These are phyloP conservation scores for Graphiopsis chlorocephala DNA, from an alignment of 2,329 filamentous ascomycete genomes.

Conservation along the genomic window DNA sequence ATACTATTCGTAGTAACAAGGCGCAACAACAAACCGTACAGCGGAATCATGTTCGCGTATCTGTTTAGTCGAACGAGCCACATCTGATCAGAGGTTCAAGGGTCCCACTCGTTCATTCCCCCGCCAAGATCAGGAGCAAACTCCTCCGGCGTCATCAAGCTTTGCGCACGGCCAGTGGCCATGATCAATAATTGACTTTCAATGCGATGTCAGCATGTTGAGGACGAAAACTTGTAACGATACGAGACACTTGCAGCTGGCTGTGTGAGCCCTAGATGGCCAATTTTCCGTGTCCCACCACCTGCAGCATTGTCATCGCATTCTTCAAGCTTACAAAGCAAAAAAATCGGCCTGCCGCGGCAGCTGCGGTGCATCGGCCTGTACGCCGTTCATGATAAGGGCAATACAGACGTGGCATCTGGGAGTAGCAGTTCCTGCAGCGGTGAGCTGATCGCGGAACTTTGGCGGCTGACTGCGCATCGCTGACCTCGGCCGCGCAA, in stretches of 20 bases:
- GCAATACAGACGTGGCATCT: not conserved
- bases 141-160: not conserved
- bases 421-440: not conserved
- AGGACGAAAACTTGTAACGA: not conserved
- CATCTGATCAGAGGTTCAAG: too few relatives aligned
- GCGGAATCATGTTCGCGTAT: too few relatives aligned
- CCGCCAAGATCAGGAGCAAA: not conserved
- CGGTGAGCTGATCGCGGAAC: slow-evolving; percentile 4
- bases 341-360: not conserved
- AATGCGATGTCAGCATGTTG: not conserved
- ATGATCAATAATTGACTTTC: not conserved
- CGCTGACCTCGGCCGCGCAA: not conserved
- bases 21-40: too few relatives aligned
- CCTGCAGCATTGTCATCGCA: not conserved
- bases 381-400: not conserved
- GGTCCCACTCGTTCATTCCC: too few relatives aligned
- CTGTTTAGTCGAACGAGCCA: too few relatives aligned
- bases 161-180: slow-evolving; percentile 1
- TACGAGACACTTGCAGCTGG: not conserved
- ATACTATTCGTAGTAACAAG: too few relatives aligned
- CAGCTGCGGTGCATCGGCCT: not conserved
- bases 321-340: not conserved
- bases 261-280: not conserved
- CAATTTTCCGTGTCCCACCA: not conserved
- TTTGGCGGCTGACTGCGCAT: not conserved